Conservation (phyloP, 1,284 basidiomycete genomes). For the Sanghuangporus weigelae region DNA sequence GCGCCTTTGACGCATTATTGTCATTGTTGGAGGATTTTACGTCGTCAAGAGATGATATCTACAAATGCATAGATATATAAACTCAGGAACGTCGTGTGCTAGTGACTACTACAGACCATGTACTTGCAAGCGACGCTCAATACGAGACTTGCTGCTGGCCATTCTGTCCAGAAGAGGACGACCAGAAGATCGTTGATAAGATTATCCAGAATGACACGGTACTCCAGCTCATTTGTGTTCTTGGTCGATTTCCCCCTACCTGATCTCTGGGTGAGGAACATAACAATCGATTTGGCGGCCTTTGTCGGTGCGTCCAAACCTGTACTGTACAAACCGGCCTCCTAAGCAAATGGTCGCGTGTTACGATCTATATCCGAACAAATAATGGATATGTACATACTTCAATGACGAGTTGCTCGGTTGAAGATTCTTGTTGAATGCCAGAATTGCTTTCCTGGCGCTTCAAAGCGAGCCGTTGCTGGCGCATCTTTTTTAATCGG, state of each 20-base stretch:
- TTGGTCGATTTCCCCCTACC: constrained; percentile 83
- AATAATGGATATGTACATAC: constrained; percentile 30
- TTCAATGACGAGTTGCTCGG: constrained; percentile 64
- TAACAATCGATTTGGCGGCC: constrained; percentile 78
- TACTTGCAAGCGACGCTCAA: constrained; percentile 74
- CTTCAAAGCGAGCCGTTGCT: constrained; percentile 54
- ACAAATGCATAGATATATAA: not conserved
- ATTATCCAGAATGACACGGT: constrained; percentile 86
- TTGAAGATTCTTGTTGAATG: constrained; percentile 37
- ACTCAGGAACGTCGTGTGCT: not conserved
- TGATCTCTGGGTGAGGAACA: constrained; percentile 80
- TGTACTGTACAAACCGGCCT: constrained; percentile 59
- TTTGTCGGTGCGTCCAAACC: constrained; percentile 77
- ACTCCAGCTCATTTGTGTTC: constrained; percentile 86
- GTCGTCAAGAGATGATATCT: constrained; percentile 80
- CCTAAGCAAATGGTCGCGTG: constrained; percentile 32
- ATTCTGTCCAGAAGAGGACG: constrained; percentile 92
- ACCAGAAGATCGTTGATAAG: constrained; percentile 85
- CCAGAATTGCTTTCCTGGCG: constrained; percentile 54
- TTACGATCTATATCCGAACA: constrained; percentile 1
- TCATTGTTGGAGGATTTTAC: constrained; percentile 65
- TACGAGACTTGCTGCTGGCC: constrained; percentile 88
- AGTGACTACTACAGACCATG: constrained; percentile 52
- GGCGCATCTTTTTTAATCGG: constrained; percentile 54
- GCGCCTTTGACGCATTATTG: constrained; percentile 75